These are phyloP conservation scores for Fusarium nodosum DNA, from an alignment of 2,329 filamentous ascomycete species.

Conservation along the genomic window DNA sequence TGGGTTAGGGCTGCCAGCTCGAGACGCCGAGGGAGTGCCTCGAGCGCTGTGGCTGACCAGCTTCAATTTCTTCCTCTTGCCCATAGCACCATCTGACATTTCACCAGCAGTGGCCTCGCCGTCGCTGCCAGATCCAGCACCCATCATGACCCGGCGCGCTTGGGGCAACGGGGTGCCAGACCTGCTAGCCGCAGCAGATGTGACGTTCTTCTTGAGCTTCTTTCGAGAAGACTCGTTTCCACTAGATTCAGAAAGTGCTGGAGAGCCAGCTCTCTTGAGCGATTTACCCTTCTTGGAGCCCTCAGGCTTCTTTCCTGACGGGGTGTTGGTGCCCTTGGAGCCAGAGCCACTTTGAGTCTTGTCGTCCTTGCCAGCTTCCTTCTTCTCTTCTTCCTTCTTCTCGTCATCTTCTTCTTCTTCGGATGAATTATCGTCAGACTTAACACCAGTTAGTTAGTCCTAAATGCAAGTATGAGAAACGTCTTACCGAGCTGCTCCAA, in stretches of 20 bases:
- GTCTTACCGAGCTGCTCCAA: constrained; percentile 57
- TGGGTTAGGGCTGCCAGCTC: constrained; percentile 71
- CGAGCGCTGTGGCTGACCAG: constrained; percentile 62
- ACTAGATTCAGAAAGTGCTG: constrained; percentile 89
- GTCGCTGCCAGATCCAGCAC: constrained; percentile 75
- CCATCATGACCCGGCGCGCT: constrained; percentile 55
- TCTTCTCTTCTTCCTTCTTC: constrained; percentile 58
- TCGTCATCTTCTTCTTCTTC: constrained; percentile 56
- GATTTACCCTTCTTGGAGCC: constrained; percentile 68
- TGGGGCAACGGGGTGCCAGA: constrained; percentile 67
- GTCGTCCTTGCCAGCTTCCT: constrained; percentile 62
- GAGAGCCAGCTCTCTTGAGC: constrained; percentile 88
- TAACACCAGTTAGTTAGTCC: constrained; percentile 38
- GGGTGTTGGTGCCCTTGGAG: constrained; percentile 75
- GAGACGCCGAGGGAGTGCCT: constrained; percentile 70
- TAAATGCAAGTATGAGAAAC: background rate
- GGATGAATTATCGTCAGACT: constrained; percentile 64
- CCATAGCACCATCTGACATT: constrained; percentile 68
- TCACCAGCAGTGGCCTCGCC: constrained; percentile 79
- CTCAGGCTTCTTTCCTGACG: constrained; percentile 62
- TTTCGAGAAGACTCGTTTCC: constrained; percentile 91
- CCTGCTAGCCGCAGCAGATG: constrained; percentile 65
- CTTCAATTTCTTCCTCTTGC: constrained; percentile 69
- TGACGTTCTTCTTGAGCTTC: constrained; percentile 75
- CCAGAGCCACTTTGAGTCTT: constrained; percentile 68